phyloP scores from a whole-genome alignment of 2,329 filamentous ascomycete species.

The Fusarium haematococcum region DNA sequence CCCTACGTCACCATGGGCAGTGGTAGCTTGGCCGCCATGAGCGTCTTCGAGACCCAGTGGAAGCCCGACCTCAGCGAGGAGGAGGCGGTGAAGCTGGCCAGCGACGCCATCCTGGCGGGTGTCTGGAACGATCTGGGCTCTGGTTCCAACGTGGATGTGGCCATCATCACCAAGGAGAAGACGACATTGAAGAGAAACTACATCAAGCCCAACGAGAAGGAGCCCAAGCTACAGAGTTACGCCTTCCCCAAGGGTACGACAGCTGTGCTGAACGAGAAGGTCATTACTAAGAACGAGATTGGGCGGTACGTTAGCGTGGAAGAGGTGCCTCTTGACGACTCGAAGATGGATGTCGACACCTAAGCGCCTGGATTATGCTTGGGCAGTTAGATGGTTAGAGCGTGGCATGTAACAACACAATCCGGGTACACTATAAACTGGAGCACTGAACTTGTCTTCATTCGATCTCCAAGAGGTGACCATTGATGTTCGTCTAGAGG shows the following conservation, averaged over 20 bases:
- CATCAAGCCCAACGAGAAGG: constrained; percentile 92
- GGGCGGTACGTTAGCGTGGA: constrained; percentile 94
- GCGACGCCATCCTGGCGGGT: constrained; percentile 92
- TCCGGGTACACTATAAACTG: constrained; percentile 34
- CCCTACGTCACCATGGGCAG: constrained; percentile 99
- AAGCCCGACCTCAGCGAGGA: constrained; percentile 80
- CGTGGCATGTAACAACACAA: constrained; percentile 43
- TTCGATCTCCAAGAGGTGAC: constrained; percentile 16
- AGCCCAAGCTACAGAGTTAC: constrained; percentile 93
- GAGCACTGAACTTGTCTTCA: constrained; percentile 27
- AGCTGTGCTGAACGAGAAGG: constrained; percentile 93
- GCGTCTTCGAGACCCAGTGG: constrained; percentile 97
- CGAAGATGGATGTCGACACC: constrained; percentile 77
- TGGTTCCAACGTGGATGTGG: constrained; percentile 96
- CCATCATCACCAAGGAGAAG: constrained; percentile 95
- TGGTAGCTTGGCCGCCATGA: constrained; percentile 96
- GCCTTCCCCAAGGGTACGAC: constrained; percentile 92
- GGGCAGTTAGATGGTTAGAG: constrained; percentile 27
- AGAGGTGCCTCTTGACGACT: constrained; percentile 79
- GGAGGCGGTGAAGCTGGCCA: constrained; percentile 83
- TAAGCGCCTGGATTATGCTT: constrained; percentile 46
- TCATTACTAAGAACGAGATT: constrained; percentile 94
- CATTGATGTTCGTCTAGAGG: constrained; percentile 1
- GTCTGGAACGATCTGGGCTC: constrained; percentile 99
- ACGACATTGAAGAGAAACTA: constrained; percentile 93